Base-by-base conservation (phyloP, 306 rosid genomes). In the Purshia tridentata region DNA sequence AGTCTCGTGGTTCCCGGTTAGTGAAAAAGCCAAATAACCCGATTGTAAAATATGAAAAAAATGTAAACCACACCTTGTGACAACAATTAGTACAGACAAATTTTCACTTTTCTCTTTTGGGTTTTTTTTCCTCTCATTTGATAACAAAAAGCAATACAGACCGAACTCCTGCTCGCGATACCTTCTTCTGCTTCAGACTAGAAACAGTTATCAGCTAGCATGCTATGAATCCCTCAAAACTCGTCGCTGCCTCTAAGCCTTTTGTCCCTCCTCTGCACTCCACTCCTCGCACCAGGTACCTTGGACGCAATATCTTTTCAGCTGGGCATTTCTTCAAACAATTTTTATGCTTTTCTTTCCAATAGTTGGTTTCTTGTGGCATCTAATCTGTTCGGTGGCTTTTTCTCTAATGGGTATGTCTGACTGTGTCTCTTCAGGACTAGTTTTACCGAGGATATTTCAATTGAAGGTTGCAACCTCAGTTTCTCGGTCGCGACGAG, bases 401-500 rank as follows among this genome's bases (percentile, higher is more conserved):
- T 65, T 65, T 47, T 65, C 37, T 52, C 53, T 40, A 41, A 47
- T 37, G 20, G 29, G 16, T 68, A 14, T 54, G 0, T 79, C 14
- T 9, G 16, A 13, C 13, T 72, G 45, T 59, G 39, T 47, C 1
- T 52, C 67, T 76, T 40, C 81, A 88, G 94, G 84, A 40, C 77
- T 63, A 59, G 46, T 56, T 42, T 55, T 4, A 79, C 77, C 9
- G 86, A 84, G 13, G 80, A 51, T 56, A 44, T 85, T 75, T 86
- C 97, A 50, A 91, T 91, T 15, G 89, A 88, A 61, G 90, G 92
- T 12, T 71, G 75, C 71, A 87, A 87, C 47, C 74, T 91, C 20
- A 87, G 68, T 74, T 87, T 85, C 81, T 91, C 97, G 0, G 83
- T 87, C 79, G 54, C 78, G 4, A 66, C 82, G 0, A 85, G 74